A percentile compares a stretch with the other conserved stretches of the same genome.
phyloP scores from a whole-genome alignment of 345 rosid species.

The Citrus sp. region DNA sequence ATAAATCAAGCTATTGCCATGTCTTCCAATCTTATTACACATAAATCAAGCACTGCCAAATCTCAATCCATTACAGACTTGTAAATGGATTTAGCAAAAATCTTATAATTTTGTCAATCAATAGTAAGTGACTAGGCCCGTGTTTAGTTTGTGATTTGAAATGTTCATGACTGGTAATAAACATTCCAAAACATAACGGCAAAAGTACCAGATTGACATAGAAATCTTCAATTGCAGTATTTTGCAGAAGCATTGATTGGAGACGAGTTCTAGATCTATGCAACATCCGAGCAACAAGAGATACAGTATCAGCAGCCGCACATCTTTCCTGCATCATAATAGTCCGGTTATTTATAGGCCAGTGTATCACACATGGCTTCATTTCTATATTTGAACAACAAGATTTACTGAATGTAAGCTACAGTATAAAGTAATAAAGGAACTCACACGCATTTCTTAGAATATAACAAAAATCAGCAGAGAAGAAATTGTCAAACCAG shows the following conservation, averaged over 20 bases:
- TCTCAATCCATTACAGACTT: background rate
- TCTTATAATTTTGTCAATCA: background rate
- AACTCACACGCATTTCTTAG: background rate
- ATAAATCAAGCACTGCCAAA: background rate
- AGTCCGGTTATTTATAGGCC: constrained; percentile 11
- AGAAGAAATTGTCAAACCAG: background rate
- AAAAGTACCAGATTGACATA: constrained; percentile 64
- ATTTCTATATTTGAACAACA: constrained; percentile 4
- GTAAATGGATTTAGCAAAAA: background rate
- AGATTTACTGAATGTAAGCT: constrained; percentile 4
- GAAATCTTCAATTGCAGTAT: constrained; percentile 90
- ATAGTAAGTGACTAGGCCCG: background rate
- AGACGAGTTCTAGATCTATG: constrained; percentile 88
- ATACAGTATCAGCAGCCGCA: constrained; percentile 69
- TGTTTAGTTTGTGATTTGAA: background rate
- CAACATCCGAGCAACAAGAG: constrained; percentile 83
- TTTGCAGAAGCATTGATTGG: constrained; percentile 87
- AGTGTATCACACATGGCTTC: background rate
- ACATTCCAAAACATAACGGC: constrained; percentile 7
- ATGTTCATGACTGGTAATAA: background rate
- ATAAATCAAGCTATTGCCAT: background rate
- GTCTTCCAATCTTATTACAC: background rate
- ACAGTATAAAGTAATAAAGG: constrained; percentile 1
- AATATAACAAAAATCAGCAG: background rate
- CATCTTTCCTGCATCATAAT: constrained; percentile 88